phyloP scores from a whole-genome alignment of 129 eudicot species.

The Arctium lappa region DNA sequence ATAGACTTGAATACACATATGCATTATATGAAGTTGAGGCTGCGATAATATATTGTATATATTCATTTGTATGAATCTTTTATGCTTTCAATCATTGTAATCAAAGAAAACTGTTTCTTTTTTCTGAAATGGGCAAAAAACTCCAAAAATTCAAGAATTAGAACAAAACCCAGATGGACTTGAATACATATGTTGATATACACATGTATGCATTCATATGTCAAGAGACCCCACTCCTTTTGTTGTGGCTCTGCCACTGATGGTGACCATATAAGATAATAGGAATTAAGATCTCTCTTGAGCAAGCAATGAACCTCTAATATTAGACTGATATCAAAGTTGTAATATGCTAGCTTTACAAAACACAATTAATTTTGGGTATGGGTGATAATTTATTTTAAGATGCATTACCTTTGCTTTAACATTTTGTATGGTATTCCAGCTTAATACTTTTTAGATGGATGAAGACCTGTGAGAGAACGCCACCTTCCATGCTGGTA shows the following conservation, averaged over 20 bases:
- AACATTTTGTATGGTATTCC: constrained; percentile 12
- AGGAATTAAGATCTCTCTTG: background rate
- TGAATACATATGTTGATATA: too few relatives aligned
- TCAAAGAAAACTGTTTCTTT: too few relatives aligned
- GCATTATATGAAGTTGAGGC: too few relatives aligned
- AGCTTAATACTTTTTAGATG: constrained; percentile 79
- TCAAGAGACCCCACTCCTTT: background rate
- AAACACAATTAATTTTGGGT: background rate
- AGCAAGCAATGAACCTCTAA: background rate
- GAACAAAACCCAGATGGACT: too few relatives aligned
- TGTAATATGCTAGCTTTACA: background rate
- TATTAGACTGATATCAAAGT: background rate
- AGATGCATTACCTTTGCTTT: background rate
- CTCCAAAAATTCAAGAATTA: too few relatives aligned
- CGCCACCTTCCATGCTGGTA: constrained; percentile 81
- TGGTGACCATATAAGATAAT: too few relatives aligned
- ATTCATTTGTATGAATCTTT: too few relatives aligned
- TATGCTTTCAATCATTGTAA: too few relatives aligned
- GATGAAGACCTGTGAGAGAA: constrained; percentile 80
- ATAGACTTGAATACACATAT: too few relatives aligned
- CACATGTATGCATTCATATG: too few relatives aligned
- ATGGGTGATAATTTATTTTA: background rate
- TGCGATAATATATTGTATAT: too few relatives aligned
- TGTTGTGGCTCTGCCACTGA: background rate
- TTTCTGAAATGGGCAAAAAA: too few relatives aligned